A percentile compares a stretch with the other conserved stretches of the same genome.
These are phyloP conservation scores for Spergularia marina DNA, from an alignment of 148 eudicot genomes.

Conservation along the genomic window DNA sequence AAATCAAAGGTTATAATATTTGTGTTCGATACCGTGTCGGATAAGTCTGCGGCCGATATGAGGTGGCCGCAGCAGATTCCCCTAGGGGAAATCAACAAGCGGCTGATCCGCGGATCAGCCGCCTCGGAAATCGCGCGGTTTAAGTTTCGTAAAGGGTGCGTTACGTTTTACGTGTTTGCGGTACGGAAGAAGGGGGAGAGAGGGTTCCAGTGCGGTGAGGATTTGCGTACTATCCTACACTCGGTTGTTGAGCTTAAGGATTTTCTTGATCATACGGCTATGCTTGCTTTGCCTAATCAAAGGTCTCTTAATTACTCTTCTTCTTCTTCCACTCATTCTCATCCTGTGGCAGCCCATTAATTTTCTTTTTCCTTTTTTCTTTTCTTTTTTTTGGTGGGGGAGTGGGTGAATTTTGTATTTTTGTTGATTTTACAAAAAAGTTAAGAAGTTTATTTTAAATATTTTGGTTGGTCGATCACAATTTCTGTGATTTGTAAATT, in stretches of 20 bases:
- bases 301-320: constrained; percentile 39
- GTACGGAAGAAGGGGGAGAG: constrained; percentile 45
- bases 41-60: constrained; percentile 44
- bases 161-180: constrained; percentile 83
- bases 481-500: neutral
- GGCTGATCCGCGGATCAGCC: constrained; percentile 47
- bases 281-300: constrained; percentile 91
- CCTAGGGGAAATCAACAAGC: constrained; percentile 74
- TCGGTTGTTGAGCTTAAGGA: constrained; percentile 67
- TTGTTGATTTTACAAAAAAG: neutral
- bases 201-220: constrained; percentile 66
- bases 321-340: neutral
- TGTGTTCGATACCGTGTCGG: constrained; percentile 57
- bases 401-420: no score
- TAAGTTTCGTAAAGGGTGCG: constrained; percentile 85
- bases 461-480: no score
- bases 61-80: constrained; percentile 75
- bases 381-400: neutral
- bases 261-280: constrained; percentile 92
- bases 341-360: constrained; percentile 30
- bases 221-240: constrained; percentile 50
- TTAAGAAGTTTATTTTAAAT: neutral
- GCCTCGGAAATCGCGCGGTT: constrained; percentile 85
- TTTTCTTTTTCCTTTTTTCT: neutral
- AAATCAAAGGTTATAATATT: constrained; percentile 77